A percentile compares a stretch with the other conserved stretches of the same genome.
These are phyloP conservation scores for Verticillium klebahnii DNA, from an alignment of 2,329 filamentous ascomycete genomes.

Conservation along the genomic window DNA sequence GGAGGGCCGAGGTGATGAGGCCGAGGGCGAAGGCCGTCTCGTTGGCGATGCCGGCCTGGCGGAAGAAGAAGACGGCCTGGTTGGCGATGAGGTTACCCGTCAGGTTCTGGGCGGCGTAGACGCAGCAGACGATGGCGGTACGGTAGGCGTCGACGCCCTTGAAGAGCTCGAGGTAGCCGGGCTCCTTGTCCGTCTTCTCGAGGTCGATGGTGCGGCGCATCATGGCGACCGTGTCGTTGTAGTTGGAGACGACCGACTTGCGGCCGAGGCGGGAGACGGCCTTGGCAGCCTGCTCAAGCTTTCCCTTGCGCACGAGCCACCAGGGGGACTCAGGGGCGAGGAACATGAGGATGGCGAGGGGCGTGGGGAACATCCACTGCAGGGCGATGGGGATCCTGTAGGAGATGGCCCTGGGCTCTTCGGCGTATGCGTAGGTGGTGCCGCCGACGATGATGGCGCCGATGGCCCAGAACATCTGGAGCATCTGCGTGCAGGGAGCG, in stretches of 20 bases:
- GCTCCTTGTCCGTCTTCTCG: conserved; percentile 37
- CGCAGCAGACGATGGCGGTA: conserved; percentile 47
- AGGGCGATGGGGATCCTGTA: conserved; percentile 46
- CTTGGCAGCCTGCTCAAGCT: conserved; percentile 33
- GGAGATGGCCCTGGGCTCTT: conserved; percentile 13
- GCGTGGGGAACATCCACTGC: conserved; percentile 56
- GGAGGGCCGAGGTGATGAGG: conserved; percentile 51
- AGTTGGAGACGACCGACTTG: conserved; percentile 35
- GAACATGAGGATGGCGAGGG: conserved; percentile 43
- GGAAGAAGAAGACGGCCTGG: conserved; percentile 58
- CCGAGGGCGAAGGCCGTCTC: conserved; percentile 42
- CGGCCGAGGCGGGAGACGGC: conserved; percentile 40
- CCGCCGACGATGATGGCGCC: conserved; percentile 56
- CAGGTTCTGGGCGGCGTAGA: conserved; percentile 45
- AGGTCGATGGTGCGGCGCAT: conserved; percentile 49
- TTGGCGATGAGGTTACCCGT: conserved; percentile 58
- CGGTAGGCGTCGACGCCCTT: conserved; percentile 44
- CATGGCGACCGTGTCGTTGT: conserved; percentile 45
- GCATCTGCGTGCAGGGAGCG: conserved; percentile 55
- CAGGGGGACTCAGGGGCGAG: conserved; percentile 50
- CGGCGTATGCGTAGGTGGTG: conserved; percentile 50
- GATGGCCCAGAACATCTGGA: conserved; percentile 65
- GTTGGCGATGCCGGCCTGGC: conserved; percentile 40
- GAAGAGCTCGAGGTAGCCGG: conserved; percentile 47
- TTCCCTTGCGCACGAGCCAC: conserved; percentile 43